These are phyloP conservation scores for Trichoderma brevicompactum DNA, from an alignment of 2,329 filamentous ascomycete species.

Conservation along the genomic window DNA sequence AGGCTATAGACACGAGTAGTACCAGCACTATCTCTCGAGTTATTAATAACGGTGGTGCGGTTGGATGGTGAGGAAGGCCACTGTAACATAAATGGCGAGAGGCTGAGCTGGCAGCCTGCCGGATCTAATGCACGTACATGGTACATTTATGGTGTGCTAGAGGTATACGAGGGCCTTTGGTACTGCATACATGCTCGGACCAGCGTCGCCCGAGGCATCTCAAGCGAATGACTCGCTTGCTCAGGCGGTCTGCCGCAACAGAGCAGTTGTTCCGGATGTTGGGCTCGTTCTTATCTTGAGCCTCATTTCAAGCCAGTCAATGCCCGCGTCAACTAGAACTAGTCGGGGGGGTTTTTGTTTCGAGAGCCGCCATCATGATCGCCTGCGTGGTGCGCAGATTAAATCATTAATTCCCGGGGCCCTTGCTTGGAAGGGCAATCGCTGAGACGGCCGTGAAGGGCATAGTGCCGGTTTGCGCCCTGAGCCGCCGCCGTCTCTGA, in stretches of 20 bases:
- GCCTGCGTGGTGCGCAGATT: not conserved
- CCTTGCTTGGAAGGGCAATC: not conserved
- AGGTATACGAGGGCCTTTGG: not conserved
- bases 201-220: not conserved
- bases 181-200: slow-evolving; percentile 5
- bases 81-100: slow-evolving; percentile 11
- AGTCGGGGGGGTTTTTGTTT: not conserved
- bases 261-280: not conserved
- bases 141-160: not conserved
- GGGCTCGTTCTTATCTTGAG: not conserved
- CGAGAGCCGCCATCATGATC: too few species aligned
- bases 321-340: not conserved
- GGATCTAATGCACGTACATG: not conserved
- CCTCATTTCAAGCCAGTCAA: slow-evolving; percentile 8
- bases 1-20: not conserved
- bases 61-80: slow-evolving; percentile 19
- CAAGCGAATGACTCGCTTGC: slow-evolving; percentile 15
- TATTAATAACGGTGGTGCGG: slow-evolving; percentile 8
- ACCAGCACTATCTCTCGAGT: not conserved
- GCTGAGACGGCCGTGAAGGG: slow-evolving; percentile 4
- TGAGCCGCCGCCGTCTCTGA: too few species aligned
- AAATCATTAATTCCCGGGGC: not conserved
- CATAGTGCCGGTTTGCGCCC: not conserved
- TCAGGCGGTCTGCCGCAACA: slow-evolving; percentile 4
- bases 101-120: not conserved